phyloP scores from a whole-genome alignment of 306 rosid genomes.

The Macrotyloma uniflorum region DNA sequence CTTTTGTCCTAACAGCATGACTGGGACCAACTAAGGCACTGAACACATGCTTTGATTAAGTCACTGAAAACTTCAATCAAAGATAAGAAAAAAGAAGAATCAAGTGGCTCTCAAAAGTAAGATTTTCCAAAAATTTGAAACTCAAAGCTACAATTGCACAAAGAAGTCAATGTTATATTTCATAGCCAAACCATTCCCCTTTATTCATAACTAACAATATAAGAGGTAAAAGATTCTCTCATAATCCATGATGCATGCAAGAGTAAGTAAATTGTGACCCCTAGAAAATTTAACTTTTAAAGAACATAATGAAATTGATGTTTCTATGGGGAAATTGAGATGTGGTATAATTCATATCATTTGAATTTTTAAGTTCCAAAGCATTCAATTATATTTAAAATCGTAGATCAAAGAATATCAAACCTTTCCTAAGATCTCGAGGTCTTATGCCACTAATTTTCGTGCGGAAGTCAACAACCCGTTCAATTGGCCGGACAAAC shows the following conservation, averaged over 20 bases:
- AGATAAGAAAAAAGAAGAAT: not conserved
- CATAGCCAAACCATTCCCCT: not conserved
- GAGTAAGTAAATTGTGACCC: not conserved
- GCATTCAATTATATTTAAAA: slow-evolving; percentile 12
- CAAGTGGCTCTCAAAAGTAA: not conserved
- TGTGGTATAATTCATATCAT: not conserved
- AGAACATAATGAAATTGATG: not conserved
- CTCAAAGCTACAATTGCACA: slow-evolving; percentile 20
- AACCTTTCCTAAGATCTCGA: slow-evolving; percentile 82
- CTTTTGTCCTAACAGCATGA: not conserved
- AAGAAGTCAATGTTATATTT: not conserved
- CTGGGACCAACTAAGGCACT: not conserved
- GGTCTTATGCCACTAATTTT: slow-evolving; percentile 93
- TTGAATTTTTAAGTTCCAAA: slow-evolving; percentile 12
- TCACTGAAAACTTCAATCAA: slow-evolving; percentile 20
- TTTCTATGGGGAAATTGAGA: not conserved
- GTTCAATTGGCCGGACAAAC: slow-evolving; percentile 85
- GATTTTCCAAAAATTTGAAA: slow-evolving; percentile 28
- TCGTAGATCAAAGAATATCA: slow-evolving; percentile 19
- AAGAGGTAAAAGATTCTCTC: slow-evolving; percentile 17
- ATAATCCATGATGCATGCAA: slow-evolving; percentile 19
- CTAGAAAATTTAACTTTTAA: slow-evolving; percentile 6
- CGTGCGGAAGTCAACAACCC: slow-evolving; percentile 86
- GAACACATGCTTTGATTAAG: not conserved
- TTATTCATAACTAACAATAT: not conserved